Percentiles rank a stretch among this genome's conserved stretches.
phyloP scores from a whole-genome alignment of 495 filamentous ascomycete genomes.

The Lepraria neglecta region DNA sequence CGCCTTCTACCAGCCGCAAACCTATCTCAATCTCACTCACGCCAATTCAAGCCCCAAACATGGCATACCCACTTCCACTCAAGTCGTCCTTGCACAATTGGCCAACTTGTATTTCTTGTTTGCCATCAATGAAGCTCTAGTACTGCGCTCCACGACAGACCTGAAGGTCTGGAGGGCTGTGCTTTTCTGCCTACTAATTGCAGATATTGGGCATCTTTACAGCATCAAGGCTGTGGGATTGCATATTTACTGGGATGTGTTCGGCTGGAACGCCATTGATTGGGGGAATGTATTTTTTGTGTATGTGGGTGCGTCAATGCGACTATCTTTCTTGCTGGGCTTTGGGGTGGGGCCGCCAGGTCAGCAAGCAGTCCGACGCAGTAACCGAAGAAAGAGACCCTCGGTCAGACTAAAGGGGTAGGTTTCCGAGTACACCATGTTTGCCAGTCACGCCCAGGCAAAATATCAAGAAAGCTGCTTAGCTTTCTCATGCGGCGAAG shows the following conservation, averaged over 20 bases:
- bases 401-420: constrained; percentile 4
- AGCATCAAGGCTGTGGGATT: constrained; percentile 45
- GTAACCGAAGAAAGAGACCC: constrained; percentile 16
- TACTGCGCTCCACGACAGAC: constrained; percentile 57
- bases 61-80: constrained; percentile 36
- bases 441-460: not conserved
- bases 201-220: constrained; percentile 63
- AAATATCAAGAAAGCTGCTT: not conserved
- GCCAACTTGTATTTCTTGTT: constrained; percentile 42
- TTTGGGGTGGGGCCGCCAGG: not conserved
- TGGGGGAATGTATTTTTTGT: constrained; percentile 60
- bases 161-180: constrained; percentile 58
- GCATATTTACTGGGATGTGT: constrained; percentile 50
- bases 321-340: constrained; percentile 46
- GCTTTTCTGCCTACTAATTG: constrained; percentile 54
- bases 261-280: constrained; percentile 58
- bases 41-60: constrained; percentile 37
- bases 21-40: constrained; percentile 56
- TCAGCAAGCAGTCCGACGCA: constrained; percentile 7
- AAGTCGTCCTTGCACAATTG: constrained; percentile 39
- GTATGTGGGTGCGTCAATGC: constrained; percentile 50
- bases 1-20: constrained; percentile 49
- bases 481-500: not conserved
- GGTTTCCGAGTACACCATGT: not conserved
- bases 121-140: constrained; percentile 61